Evolutionary conservation across 805 yeast genomes (phyloP), one percentile per base, ranked within the genome.

Genomic region (Barnettozyma salicaria): DNA sequence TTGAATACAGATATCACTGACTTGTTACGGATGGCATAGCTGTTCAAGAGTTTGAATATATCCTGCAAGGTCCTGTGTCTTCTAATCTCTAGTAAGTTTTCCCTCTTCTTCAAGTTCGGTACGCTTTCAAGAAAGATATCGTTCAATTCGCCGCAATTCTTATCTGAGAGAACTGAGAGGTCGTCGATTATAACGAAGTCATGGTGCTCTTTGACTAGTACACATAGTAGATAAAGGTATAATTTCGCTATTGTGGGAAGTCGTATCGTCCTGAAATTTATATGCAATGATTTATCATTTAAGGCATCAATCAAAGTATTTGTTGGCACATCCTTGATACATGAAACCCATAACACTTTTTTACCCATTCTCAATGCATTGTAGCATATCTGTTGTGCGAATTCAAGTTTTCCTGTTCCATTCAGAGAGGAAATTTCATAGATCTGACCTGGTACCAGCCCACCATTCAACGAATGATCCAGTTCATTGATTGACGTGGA

Each of bases 171-270:
- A 5, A 36, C 17, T 8, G 56, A 47, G 20, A 50, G 33, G 24
- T 52, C 56, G 11, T 53, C 58, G 13, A 53, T 46, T 10, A 53
- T 42, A 0, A 53, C 30, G 4, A 53, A 34, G 2, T 41, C 47
- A 32, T 40, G 47, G 2, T 14, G 19, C 2, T 38, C 19, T n/a
- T 37, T 32, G 3, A 37, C 20, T 11, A 34, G 16, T 14, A 24
- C 19, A 11, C 36, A 34, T 29, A 41, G 46, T 14, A 49, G 18
- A 14, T 43, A 49, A 3, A 49, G 16, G 26, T 39, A 47, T 7
- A 49, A 24, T 9, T 38, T 26, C 2, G 42, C 41, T 2, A 42
- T 5, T 13, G 42, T 36, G 13, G 34, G 32, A 1, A 47, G 20
- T 17, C 48, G 16, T 7, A 41, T 19, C 11, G 32, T 36, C 4